These are phyloP conservation scores for Phytopythium sindhum DNA, from an alignment of 352 stramenopile genomes.

Conservation along the genomic window DNA sequence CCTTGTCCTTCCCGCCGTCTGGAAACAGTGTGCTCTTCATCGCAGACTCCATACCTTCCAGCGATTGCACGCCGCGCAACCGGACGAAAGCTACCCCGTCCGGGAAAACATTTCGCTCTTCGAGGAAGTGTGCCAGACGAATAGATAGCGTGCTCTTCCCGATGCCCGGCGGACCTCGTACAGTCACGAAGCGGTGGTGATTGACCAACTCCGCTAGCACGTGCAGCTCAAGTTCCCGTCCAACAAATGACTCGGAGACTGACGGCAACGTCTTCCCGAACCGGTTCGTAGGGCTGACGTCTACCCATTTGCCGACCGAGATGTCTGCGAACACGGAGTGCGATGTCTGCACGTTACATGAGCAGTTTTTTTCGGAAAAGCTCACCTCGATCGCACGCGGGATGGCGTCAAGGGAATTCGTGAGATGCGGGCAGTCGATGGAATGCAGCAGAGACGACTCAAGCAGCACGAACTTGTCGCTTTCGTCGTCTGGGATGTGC, in stretches of 20 bases:
- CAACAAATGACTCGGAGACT: slow-evolving; percentile 67
- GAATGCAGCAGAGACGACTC: slow-evolving; percentile 64
- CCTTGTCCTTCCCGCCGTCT: slow-evolving; percentile 59
- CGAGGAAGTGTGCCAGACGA: slow-evolving; percentile 67
- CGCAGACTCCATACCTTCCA: slow-evolving; percentile 70
- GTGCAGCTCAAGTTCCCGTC: slow-evolving; percentile 71
- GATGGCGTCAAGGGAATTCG: slow-evolving; percentile 13
- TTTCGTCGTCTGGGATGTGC: slow-evolving; percentile 53
- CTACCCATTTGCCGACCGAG: slow-evolving; percentile 68
- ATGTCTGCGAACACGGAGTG: slow-evolving; percentile 75
- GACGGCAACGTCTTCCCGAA: slow-evolving; percentile 65
- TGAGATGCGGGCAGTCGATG: slow-evolving; percentile 41
- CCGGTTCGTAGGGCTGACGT: slow-evolving; percentile 67
- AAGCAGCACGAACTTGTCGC: slow-evolving; percentile 76
- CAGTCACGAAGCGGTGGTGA: slow-evolving; percentile 59
- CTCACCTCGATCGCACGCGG: slow-evolving; percentile 49
- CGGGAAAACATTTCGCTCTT: slow-evolving; percentile 65
- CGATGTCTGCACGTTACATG: slow-evolving; percentile 41
- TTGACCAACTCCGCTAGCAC: slow-evolving; percentile 59
- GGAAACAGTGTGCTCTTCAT: slow-evolving; percentile 68
- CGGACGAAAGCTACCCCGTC: slow-evolving; percentile 77
- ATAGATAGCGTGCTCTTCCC: slow-evolving; percentile 77
- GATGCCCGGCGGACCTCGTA: slow-evolving; percentile 71
- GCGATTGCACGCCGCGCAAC: slow-evolving; percentile 56
- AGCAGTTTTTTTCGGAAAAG: slow-evolving; percentile 41